A percentile compares a stretch with the other conserved stretches of the same genome.
Evolutionary conservation across 257 asterid genomes (phyloP).

Genomic region (Solanum appendiculatum): DNA sequence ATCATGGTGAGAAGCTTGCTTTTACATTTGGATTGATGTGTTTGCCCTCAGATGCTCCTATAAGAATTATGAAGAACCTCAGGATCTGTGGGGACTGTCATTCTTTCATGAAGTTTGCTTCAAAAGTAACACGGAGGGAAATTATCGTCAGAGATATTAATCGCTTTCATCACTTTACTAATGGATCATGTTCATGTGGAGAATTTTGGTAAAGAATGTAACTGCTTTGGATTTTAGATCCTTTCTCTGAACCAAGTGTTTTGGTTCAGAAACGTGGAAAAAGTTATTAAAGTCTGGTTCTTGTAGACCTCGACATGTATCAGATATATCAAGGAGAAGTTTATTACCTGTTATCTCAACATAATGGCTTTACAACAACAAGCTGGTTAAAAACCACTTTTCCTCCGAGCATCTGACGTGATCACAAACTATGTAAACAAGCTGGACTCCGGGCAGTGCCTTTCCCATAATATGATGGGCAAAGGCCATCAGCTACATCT

Average conservation of each 20-base stretch:
- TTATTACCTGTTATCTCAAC: background rate
- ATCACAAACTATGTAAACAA: background rate
- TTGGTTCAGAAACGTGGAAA: background rate
- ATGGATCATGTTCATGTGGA: constrained; percentile 76
- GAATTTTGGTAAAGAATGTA: constrained; percentile 54
- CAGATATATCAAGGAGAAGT: background rate
- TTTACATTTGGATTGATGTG: constrained; percentile 67
- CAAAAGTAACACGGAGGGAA: constrained; percentile 45
- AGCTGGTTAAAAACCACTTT: background rate
- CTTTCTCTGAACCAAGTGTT: background rate
- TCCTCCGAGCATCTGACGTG: background rate
- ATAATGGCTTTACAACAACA: background rate
- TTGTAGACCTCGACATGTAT: background rate
- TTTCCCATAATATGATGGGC: background rate
- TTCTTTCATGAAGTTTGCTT: constrained; percentile 81
- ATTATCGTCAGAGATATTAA: constrained; percentile 74
- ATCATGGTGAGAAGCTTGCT: constrained; percentile 91
- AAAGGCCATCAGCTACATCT: background rate
- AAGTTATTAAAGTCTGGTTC: background rate
- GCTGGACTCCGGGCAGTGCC: background rate
- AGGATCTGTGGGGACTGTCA: constrained; percentile 95
- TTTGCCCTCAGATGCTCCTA: constrained; percentile 49
- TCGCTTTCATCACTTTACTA: constrained; percentile 73
- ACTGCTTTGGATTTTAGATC: background rate
- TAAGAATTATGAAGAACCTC: constrained; percentile 89